Percentiles rank a stretch among this genome's conserved stretches.
phyloP scores from a whole-genome alignment of 805 yeast genomes.

The Schwanniomyces polymorphus region DNA sequence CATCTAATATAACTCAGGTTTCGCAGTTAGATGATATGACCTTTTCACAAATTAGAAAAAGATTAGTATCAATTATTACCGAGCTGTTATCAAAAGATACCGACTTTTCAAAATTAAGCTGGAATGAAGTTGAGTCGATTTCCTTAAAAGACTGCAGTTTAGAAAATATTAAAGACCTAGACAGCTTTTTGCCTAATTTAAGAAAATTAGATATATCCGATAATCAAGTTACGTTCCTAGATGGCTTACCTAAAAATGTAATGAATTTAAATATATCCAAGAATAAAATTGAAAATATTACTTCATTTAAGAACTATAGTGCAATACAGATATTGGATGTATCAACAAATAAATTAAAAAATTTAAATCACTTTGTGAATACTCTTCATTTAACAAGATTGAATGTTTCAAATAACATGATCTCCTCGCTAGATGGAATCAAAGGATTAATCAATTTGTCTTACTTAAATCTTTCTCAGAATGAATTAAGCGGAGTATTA shows the following conservation, averaged over 20 bases:
- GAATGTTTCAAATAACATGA: conserved; percentile 34
- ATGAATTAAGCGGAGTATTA: conserved; percentile 37
- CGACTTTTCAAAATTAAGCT: conserved; percentile 32
- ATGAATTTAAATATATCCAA: conserved; percentile 37
- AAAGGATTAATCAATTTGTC: conserved; percentile 38
- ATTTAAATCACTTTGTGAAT: conserved; percentile 32
- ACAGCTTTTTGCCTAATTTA: conserved; percentile 45
- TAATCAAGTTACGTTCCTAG: conserved; percentile 43
- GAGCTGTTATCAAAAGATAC: conserved; percentile 35
- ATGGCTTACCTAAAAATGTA: conserved; percentile 44
- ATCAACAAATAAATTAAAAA: conserved; percentile 34
- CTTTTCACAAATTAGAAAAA: conserved; percentile 46
- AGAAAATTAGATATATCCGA: conserved; percentile 37
- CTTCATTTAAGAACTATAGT: conserved; percentile 39
- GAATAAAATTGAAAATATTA: conserved; percentile 40
- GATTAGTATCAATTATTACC: conserved; percentile 46
- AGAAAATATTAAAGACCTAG: conserved; percentile 43
- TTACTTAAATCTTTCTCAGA: conserved; percentile 41
- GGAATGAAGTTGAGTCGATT: conserved; percentile 44
- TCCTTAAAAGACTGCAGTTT: conserved; percentile 32
- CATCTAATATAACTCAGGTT: conserved; percentile 38
- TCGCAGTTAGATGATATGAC: conserved; percentile 46
- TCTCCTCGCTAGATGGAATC: conserved; percentile 37
- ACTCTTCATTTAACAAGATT: conserved; percentile 46
- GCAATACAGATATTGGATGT: conserved; percentile 46